Percentiles rank a stretch among this genome's conserved stretches.
These are phyloP conservation scores for Hamamelis virginiana DNA, from an alignment of 164 flowering plant genomes.

Conservation along the genomic window DNA sequence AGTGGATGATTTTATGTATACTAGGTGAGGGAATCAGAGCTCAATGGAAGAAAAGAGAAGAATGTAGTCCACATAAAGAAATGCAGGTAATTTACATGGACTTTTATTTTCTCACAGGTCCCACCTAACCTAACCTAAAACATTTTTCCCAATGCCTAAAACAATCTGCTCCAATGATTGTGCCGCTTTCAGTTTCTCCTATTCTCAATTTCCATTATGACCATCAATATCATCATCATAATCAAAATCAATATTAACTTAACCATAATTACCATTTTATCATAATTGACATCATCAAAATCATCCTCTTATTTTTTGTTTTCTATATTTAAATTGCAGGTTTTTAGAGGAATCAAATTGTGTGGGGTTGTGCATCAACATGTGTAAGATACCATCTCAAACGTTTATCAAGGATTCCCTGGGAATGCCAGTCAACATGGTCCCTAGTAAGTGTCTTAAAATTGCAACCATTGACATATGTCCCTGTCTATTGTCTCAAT, in stretches of 20 bases:
- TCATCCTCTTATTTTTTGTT: not conserved
- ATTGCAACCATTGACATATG: not conserved
- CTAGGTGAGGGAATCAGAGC: constrained; percentile 75
- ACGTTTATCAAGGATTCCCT: constrained; percentile 70
- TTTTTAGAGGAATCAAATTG: constrained; percentile 77
- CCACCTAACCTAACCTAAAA: constrained; percentile 15
- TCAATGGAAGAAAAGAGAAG: constrained; percentile 67
- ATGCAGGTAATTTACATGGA: constrained; percentile 70
- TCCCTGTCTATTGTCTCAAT: too few species aligned
- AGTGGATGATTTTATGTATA: not conserved
- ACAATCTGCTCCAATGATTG: constrained; percentile 12
- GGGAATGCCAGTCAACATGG: constrained; percentile 89
- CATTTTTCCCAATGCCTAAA: not conserved
- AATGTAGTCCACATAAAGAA: constrained; percentile 73
- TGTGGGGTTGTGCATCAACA: constrained; percentile 86
- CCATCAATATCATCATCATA: constrained; percentile 9
- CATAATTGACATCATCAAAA: not conserved
- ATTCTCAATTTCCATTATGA: constrained; percentile 3
- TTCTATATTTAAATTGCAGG: constrained; percentile 31
- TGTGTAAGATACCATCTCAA: constrained; percentile 86
- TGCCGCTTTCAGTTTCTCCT: not conserved
- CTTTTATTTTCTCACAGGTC: constrained; percentile 2
- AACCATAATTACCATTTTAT: not conserved
- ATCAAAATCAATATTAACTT: not conserved
- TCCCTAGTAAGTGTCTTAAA: constrained; percentile 65